phyloP scores from a whole-genome alignment of 306 rosid species.

The Cicer arietinum region DNA sequence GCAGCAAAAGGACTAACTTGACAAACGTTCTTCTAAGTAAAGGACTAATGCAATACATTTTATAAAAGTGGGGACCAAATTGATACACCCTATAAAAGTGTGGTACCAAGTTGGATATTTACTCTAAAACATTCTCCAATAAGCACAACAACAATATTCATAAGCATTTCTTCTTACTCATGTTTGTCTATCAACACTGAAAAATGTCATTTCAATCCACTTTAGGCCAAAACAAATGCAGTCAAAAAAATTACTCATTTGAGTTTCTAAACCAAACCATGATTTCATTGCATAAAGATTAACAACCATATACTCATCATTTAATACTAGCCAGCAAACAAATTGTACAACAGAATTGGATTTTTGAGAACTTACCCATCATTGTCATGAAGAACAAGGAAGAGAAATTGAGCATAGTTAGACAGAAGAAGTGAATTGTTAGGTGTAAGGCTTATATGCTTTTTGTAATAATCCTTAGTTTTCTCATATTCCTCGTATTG shows the following conservation, averaged over 20 bases:
- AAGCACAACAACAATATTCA: not conserved
- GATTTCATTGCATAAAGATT: not conserved
- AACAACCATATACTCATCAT: constrained; percentile 12
- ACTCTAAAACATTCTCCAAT: not conserved
- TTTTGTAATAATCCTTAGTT: constrained; percentile 67
- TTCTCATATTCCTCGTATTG: constrained; percentile 55
- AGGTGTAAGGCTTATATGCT: constrained; percentile 52
- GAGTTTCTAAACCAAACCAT: not conserved
- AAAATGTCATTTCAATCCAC: constrained; percentile 21
- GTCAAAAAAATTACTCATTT: not conserved
- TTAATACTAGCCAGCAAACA: not conserved
- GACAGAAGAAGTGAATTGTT: constrained; percentile 72
- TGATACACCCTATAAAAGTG: no score
- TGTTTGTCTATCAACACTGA: not conserved
- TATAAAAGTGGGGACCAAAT: no score
- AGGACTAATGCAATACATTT: no score
- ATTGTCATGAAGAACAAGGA: constrained; percentile 64
- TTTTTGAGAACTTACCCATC: constrained; percentile 56
- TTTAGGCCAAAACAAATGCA: constrained; percentile 13
- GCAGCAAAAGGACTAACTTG: no score
- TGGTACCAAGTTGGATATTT: no score
- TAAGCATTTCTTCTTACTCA: not conserved
- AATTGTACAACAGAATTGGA: not conserved
- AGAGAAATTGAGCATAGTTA: constrained; percentile 85
- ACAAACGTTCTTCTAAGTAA: no score